Evolutionary conservation across 108 stramenopile species (phyloP), one percentile per base, ranked within the genome.

Genomic region (Mediolabrus comicus): DNA sequence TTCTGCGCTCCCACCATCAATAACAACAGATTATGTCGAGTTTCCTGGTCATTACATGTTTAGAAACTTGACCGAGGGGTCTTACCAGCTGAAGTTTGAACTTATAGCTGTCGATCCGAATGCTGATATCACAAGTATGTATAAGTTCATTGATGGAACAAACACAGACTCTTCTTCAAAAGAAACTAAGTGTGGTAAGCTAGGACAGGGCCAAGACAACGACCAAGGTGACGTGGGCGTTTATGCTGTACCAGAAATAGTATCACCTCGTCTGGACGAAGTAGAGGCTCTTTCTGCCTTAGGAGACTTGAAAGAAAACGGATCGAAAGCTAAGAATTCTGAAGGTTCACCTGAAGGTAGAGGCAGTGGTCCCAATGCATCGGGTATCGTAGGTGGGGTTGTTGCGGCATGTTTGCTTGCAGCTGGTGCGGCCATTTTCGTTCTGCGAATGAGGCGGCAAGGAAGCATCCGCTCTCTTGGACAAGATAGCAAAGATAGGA

Each of bases 21-120:
- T 52, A 1, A 26, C 56, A 24, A 39, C 71, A 0, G 16, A 29
- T 1, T 36, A 62, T 2, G 62, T 59, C 1, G 16, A 30, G 1
- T 67, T 79, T 16, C 77, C 77, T 10, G 69, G 77, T 30, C 66
- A 28, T 9, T 79, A 79, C 57, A 43, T 53, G 59, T 79, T 79
- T 31, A 29, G 33, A 11, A 53, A 79, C 27, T 31, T 79, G 31
- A 60, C 60, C 3, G 77, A 71, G 34, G 77, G 77, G 14, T 36
- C 57, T 19, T 79, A 71, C 65, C 66, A 67, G 39, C 36, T 79
- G 17, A 59, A 60, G 52, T 79, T 67, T 25, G 69, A 70, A 25
- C 69, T 77, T 6, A 39, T 68, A 35, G 31, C 41, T 4, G 10
- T 58, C 22, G 46, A 24, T 22, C 46, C 46, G 9, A 49, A 49